Evolutionary conservation across 225 moss, liverwort and hornwort genomes (phyloP).

Genomic region (Marchantia polymorpha): DNA sequence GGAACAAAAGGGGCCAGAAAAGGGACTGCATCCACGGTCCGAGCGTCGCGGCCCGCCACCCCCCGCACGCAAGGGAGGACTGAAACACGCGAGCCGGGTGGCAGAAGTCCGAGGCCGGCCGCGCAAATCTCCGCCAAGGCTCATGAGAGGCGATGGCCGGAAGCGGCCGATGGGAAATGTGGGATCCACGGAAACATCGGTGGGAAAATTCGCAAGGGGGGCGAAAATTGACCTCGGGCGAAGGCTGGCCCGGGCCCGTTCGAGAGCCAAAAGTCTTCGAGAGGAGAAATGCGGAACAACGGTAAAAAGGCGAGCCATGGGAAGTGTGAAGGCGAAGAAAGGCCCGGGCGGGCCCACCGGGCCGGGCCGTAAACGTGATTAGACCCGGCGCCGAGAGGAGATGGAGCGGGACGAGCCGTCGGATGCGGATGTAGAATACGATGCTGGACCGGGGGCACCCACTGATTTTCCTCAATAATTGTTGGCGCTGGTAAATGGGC

Average conservation of each 20-base stretch:
- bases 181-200: background rate
- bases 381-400: background rate
- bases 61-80: too few relatives aligned
- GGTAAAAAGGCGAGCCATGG: background rate
- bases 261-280: background rate
- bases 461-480: slow-evolving; percentile 9
- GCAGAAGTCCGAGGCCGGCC: too few relatives aligned
- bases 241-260: too few relatives aligned
- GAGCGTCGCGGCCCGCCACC: too few relatives aligned
- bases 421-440: slow-evolving; percentile 6
- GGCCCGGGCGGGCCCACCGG: slow-evolving; percentile 8
- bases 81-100: too few relatives aligned
- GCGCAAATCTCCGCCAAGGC: too few relatives aligned
- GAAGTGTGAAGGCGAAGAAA: slow-evolving; percentile 15
- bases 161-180: background rate
- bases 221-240: background rate
- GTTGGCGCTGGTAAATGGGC: slow-evolving; percentile 11
- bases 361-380: background rate
- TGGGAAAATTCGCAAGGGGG: background rate
- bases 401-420: background rate
- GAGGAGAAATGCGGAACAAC: background rate
- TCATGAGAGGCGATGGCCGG: too few relatives aligned
- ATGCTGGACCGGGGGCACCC: background rate
- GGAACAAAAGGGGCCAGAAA: too few relatives aligned
- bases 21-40: too few relatives aligned